Base-by-base conservation (phyloP, 495 filamentous ascomycete species). In the Halenospora varia region DNA sequence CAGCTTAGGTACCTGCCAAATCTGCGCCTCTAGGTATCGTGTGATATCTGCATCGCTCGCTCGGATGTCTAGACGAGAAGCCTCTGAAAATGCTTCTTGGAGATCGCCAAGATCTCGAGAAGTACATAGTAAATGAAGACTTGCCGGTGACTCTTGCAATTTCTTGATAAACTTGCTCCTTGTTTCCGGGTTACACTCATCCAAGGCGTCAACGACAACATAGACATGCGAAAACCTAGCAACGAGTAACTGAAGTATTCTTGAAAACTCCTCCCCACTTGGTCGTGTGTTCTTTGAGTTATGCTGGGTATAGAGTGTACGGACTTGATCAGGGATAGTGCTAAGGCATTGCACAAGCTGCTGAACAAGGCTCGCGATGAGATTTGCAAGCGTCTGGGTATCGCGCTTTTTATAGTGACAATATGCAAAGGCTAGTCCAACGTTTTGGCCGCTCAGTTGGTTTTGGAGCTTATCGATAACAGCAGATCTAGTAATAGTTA, bases 181-280 rank as follows among this genome's bases (percentile, higher is more conserved):
- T 35, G 29, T 35, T 22, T 64, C 29, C n/a, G 47, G 54, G 22
- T 40, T 24, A 51, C 68, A 71, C 59, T 77, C 74, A 55, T 77
- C 74, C 2, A 77, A 56, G 19, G 74, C 75, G 49, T 79, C 75
- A 9, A 79, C 55, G 10, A 80, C 52, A 24, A 80, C 61, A 53
- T 71, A 73, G 4, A 66, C 51, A 18, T 40, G 61, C 10, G 64
- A 61, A 47, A 62, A 70, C 3, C 25, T 49, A 0, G 52, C 23
- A 35, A 51, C 61, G 10, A 70, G 51, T 10, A 55, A 58, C 2
- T 66, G 53, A 6, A 77, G 63, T 47, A 61, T 57, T 47, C 25
- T 60, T 2, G 61, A 62, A n/a, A 72, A 20, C 52, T 73, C 71
- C 10, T 62, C 29, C 13, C 4, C 4, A 35, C 4, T 35, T 35